These are phyloP conservation scores for Aurifilum marmelostoma DNA, from an alignment of 2,329 filamentous ascomycete species.

Conservation along the genomic window DNA sequence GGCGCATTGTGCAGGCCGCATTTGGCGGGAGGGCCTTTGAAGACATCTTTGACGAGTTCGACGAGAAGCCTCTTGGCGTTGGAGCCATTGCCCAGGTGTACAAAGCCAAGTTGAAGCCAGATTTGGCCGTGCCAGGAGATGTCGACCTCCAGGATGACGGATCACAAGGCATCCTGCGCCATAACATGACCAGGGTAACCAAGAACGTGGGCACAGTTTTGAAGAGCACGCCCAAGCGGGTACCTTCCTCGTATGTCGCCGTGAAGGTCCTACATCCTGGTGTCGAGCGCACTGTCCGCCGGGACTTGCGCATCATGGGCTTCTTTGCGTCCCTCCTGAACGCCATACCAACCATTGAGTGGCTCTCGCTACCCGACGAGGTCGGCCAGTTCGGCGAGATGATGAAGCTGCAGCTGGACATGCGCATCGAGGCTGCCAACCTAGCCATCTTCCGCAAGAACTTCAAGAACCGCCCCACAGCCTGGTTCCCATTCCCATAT, in stretches of 20 bases:
- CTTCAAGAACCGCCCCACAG: slow-evolving; percentile 85
- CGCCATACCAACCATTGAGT: slow-evolving; percentile 89
- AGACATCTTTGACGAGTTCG: slow-evolving; percentile 95
- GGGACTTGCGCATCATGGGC: slow-evolving; percentile 90
- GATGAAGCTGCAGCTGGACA: slow-evolving; percentile 97
- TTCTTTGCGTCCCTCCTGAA: slow-evolving; percentile 89
- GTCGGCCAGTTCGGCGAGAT: slow-evolving; percentile 94
- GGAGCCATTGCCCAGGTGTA: slow-evolving; percentile 98
- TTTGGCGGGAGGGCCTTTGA: slow-evolving; percentile 81
- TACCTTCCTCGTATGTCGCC: slow-evolving; percentile 90
- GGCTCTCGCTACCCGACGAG: slow-evolving; percentile 94
- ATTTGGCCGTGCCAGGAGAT: slow-evolving; percentile 67
- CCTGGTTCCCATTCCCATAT: slow-evolving; percentile 97
- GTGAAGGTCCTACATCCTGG: slow-evolving; percentile 94
- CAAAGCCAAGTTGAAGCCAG: slow-evolving; percentile 86
- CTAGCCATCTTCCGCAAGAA: slow-evolving; percentile 85
- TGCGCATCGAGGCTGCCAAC: slow-evolving; percentile 93
- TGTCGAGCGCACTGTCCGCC: slow-evolving; percentile 86
- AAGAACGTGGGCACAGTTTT: slow-evolving; percentile 84
- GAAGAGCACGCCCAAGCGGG: slow-evolving; percentile 81
- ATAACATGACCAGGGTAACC: slow-evolving; percentile 73
- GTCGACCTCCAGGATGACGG: slow-evolving; percentile 54
- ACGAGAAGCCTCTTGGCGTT: slow-evolving; percentile 86
- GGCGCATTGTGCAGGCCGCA: slow-evolving; percentile 75
- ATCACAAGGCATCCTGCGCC: slow-evolving; percentile 51